These are phyloP conservation scores for Brassica juncea DNA, from an alignment of 345 rosid species.

Conservation along the genomic window DNA sequence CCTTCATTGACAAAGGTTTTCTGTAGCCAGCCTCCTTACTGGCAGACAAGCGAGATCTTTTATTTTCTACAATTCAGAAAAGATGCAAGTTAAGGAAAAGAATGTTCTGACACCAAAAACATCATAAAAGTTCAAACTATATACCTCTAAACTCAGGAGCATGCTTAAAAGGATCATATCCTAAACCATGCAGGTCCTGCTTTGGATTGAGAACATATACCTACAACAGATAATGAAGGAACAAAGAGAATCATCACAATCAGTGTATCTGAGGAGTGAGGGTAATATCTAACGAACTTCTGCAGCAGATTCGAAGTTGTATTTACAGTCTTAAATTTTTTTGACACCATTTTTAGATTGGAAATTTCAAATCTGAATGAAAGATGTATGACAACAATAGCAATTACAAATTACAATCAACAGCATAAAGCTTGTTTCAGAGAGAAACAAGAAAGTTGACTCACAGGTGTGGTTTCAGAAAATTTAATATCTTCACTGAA, in stretches of 20 bases:
- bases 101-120: constrained; percentile 17
- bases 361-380: background rate
- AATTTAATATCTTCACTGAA: constrained; percentile 45
- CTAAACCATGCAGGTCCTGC: constrained; percentile 87
- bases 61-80: constrained; percentile 56
- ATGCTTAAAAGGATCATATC: constrained; percentile 87
- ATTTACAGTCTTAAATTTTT: background rate
- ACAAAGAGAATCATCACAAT: constrained; percentile 14
- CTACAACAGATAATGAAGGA: constrained; percentile 46
- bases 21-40: constrained; percentile 49
- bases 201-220: constrained; percentile 79
- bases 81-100: constrained; percentile 24
- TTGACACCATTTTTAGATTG: background rate
- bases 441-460: constrained; percentile 41
- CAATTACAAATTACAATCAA: background rate
- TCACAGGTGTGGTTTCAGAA: constrained; percentile 75
- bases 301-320: constrained; percentile 8
- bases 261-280: background rate
- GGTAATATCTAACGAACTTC: background rate
- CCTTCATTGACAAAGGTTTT: constrained; percentile 59
- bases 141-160: constrained; percentile 98
- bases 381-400: background rate
- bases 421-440: constrained; percentile 12
- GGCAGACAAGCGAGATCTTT: constrained; percentile 59
- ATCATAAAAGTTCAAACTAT: constrained; percentile 31